Base-by-base conservation (phyloP, 768 basidiomycete species). In the Russula dissimulans region DNA sequence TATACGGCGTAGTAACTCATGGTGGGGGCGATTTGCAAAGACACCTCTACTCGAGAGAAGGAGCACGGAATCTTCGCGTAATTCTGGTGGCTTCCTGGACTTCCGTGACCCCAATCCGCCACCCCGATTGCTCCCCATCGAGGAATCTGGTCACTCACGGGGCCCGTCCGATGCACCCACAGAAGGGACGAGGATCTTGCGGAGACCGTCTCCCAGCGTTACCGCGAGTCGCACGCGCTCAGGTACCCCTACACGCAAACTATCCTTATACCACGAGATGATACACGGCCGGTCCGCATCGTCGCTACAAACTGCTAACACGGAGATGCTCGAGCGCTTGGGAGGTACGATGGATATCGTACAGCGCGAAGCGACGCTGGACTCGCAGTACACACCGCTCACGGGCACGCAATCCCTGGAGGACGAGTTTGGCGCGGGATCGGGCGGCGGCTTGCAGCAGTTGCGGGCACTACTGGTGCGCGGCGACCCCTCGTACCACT, bases 31-130 rank as follows among this genome's bases (percentile, higher is more conserved):
- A 3, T 84, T 94, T 67, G 76, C 87, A 14, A 81, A 80, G 56
- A 80, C 83, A 17, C 79, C 82, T 38, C 75, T 89, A 52, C 76
- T 87, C 31, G 87, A 88, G 63, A 78, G 83, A 43, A 75, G 77
- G 29, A 61, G 72, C 11, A 82, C 78, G 65, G 75, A 76, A 47
- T 60, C 49, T 22, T 18, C 60, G 14, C 60, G 60, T n/a, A 49
- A 22, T 31, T 18, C 62, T 11, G 10, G 29, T 72, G 61, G 72
- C 57, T 66, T 68, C 11, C 67, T 72, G 22, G 85, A 89, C 22
- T 81, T 93, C 67, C 81, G 88, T 22, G 91, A 95, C 71, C 91
- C 92, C 0, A 84, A 85, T 54, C 88, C 90, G 1, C 91, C 91
- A n/a, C 76, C 75, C 0, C 76, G 77, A 12, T 76, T 92, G 5